Evolutionary conservation across 768 basidiomycete species (phyloP), one percentile per base, ranked within the genome.

Genomic region (Boletus rubroflammeus): DNA sequence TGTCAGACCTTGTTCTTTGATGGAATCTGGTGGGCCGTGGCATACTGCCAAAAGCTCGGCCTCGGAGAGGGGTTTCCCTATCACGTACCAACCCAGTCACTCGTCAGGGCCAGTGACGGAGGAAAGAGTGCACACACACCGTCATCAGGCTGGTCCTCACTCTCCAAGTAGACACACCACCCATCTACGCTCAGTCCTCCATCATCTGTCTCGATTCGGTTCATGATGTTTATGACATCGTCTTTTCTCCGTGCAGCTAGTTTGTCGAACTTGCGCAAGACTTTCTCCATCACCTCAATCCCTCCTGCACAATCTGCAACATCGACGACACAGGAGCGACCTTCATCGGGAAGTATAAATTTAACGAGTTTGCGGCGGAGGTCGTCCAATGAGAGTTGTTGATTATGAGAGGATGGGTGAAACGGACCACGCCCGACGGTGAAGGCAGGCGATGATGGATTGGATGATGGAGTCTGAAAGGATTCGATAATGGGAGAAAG

Each of bases 231-330:
- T 47, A 79, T 76, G 3, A 60, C 43, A 8, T 81, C 81, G 1
- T 73, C 81, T 5, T 72, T 56, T 49, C 72, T 74, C 55, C 76
- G 76, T 9, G 73, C 59, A 0, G 66, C 41, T 0, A 79, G 67
- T 68, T 93, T 96, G 42, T 84, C 84, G 60, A 96, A 90, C 71
- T 99, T 99, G 67, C 84, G 90, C 57, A 99, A 75, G 1, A 90
- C 94, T 61, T 88, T 85, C 60, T 92, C 89, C 47, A 98, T 78
- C 3, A 98, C 83, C 63, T 98, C 93, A 3, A 88, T 78, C 9
- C 93, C 94, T 26, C 85, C 86, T 2, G 76, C 77, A 64, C 90
- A 94, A 26, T 90, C 83, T 3, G 84, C 81, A 14, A 93, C 85
- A 65, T 95, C 86, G 55, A 98, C 83, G 1, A 87, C 86, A 51